phyloP scores from a whole-genome alignment of 2,329 filamentous ascomycete genomes.

The Cercospora sp. region DNA sequence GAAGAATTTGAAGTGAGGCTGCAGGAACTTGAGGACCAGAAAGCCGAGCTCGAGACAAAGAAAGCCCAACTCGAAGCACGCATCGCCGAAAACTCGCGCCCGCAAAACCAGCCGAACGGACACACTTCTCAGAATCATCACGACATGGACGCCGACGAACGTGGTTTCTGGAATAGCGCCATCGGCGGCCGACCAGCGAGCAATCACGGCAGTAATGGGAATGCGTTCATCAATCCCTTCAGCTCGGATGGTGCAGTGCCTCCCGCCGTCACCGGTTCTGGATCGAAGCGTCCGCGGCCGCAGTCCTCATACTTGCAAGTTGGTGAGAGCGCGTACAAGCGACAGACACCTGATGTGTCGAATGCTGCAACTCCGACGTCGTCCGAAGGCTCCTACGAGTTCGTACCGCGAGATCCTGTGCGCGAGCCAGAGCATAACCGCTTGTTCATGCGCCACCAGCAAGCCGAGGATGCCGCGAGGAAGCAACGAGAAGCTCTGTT shows the following conservation, averaged over 20 bases:
- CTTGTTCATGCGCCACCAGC: constrained; percentile 17
- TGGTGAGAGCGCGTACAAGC: constrained; percentile 31
- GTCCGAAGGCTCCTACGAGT: constrained; percentile 30
- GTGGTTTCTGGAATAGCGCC: constrained; percentile 25
- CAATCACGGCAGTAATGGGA: constrained; percentile 18
- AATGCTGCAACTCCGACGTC: constrained; percentile 31
- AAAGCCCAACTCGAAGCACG: constrained; percentile 3
- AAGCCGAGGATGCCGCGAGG: constrained; percentile 17
- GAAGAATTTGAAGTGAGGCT: constrained; percentile 33
- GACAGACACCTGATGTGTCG: constrained; percentile 34
- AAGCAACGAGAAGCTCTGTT: constrained; percentile 23
- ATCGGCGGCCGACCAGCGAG: constrained; percentile 24
- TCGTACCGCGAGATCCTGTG: constrained; percentile 19
- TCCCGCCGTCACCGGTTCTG: constrained; percentile 4
- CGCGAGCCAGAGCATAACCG: constrained; percentile 12
- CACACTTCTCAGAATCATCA: not conserved
- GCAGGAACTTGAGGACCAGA: constrained; percentile 28
- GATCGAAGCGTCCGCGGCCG: constrained; percentile 28
- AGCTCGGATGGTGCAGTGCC: not conserved
- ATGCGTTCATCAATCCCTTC: not conserved
- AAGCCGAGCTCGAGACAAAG: constrained; percentile 9
- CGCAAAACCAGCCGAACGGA: constrained; percentile 10
- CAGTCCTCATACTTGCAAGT: constrained; percentile 21
- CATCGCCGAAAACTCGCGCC: constrained; percentile 10
- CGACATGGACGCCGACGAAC: constrained; percentile 18